Percentiles rank a stretch among this genome's conserved stretches.
Conservation (phyloP, 2,329 filamentous ascomycete genomes). For the Boeremia lycopersici region DNA sequence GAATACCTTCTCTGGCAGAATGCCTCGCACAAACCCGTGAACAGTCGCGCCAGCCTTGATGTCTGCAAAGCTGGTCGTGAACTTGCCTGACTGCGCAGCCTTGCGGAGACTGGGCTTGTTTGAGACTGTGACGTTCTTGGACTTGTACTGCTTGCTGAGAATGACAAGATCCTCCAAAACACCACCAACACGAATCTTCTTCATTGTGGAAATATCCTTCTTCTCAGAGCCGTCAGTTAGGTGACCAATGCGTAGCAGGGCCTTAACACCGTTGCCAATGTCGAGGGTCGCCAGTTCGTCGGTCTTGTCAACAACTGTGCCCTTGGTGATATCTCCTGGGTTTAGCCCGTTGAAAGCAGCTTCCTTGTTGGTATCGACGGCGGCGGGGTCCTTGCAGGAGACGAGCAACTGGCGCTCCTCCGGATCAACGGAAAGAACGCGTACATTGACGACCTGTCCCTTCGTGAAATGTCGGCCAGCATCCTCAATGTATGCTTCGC, state of each 20-base stretch:
- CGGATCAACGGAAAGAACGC: constrained; percentile 80
- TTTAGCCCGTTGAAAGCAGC: constrained; percentile 73
- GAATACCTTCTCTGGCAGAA: constrained; percentile 81
- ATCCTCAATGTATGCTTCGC: constrained; percentile 91
- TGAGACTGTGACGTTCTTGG: constrained; percentile 75
- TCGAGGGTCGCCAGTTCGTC: constrained; percentile 66
- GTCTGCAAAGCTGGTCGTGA: constrained; percentile 75
- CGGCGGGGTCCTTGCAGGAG: constrained; percentile 88
- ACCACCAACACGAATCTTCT: constrained; percentile 84
- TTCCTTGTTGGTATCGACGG: constrained; percentile 78
- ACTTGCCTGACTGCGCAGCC: constrained; percentile 71
- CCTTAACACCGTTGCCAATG: constrained; percentile 76
- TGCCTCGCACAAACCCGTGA: constrained; percentile 83
- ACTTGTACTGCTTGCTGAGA: constrained; percentile 81
- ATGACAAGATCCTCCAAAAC: constrained; percentile 81
- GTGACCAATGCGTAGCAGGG: constrained; percentile 76
- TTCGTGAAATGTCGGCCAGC: constrained; percentile 86
- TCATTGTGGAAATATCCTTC: constrained; percentile 77
- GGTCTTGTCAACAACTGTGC: constrained; percentile 62
- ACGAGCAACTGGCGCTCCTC: constrained; percentile 76
- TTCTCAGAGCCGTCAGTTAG: constrained; percentile 82
- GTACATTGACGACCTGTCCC: constrained; percentile 90
- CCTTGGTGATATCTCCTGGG: constrained; percentile 76
- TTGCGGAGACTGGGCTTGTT: constrained; percentile 84
- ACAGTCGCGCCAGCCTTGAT: constrained; percentile 71